Conservation (phyloP, 2,329 filamentous ascomycete species). For the Pseudocercospora cruenta region DNA sequence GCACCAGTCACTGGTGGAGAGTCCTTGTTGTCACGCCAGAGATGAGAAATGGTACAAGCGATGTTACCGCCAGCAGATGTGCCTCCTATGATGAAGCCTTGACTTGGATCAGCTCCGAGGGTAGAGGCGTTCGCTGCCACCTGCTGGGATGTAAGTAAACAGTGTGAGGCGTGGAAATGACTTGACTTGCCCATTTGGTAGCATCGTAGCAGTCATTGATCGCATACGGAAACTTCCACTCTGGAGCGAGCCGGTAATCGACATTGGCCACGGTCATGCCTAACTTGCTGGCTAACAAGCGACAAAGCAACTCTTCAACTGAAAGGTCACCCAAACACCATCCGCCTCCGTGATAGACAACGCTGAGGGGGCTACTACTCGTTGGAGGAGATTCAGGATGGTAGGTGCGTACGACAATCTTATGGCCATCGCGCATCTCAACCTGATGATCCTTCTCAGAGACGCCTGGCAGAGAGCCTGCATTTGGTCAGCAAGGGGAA, state of each 20-base stretch:
- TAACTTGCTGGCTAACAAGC: slow-evolving; percentile 43
- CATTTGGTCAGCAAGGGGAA: background rate
- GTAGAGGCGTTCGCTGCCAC: slow-evolving; percentile 30
- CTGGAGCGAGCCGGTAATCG: slow-evolving; percentile 57
- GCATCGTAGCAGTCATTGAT: slow-evolving; percentile 55
- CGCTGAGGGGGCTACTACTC: slow-evolving; percentile 35
- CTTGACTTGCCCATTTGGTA: slow-evolving; percentile 45
- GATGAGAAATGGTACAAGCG: slow-evolving; percentile 50
- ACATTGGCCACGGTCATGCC: slow-evolving; percentile 52
- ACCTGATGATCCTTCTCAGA: slow-evolving; percentile 46
- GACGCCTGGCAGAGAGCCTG: slow-evolving; percentile 27
- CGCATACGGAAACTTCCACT: slow-evolving; percentile 54
- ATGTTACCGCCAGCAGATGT: slow-evolving; percentile 59
- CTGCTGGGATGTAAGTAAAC: background rate
- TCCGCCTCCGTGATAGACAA: slow-evolving; percentile 52
- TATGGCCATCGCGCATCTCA: slow-evolving; percentile 38
- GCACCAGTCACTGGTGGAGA: slow-evolving; percentile 50
- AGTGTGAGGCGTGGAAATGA: background rate
- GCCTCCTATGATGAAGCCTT: slow-evolving; percentile 56
- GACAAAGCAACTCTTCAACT: slow-evolving; percentile 48
- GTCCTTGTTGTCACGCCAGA: slow-evolving; percentile 47
- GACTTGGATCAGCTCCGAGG: slow-evolving; percentile 46
- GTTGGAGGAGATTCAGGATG: slow-evolving; percentile 29
- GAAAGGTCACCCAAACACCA: slow-evolving; percentile 50
- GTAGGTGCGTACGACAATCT: slow-evolving; percentile 38